phyloP scores from a whole-genome alignment of 108 stramenopile species.

The Licmophora abbreviata region DNA sequence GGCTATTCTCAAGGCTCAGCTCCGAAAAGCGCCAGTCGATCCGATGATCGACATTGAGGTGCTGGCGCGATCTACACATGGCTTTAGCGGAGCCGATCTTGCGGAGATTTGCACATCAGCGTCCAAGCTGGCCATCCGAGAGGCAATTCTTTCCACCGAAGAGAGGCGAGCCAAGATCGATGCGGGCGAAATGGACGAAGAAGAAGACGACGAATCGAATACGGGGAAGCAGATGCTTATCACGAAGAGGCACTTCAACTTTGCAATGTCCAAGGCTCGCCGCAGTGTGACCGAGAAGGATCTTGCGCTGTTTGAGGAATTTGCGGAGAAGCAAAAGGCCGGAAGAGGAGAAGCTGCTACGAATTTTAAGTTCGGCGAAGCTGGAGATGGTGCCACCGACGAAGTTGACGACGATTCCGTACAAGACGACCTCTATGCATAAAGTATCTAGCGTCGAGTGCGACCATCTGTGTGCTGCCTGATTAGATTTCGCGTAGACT shows the following conservation, averaged over 20 bases:
- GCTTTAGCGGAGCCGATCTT: slow-evolving; percentile 95
- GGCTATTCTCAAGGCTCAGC: slow-evolving; percentile 92
- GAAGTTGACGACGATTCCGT: slow-evolving; percentile 26
- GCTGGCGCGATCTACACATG: slow-evolving; percentile 78
- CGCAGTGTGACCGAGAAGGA: slow-evolving; percentile 88
- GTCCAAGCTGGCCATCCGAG: slow-evolving; percentile 90
- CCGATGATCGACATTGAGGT: slow-evolving; percentile 78
- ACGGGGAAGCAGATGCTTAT: slow-evolving; percentile 47
- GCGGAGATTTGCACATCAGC: slow-evolving; percentile 92
- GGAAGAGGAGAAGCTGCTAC: slow-evolving; percentile 77
- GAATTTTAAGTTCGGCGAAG: slow-evolving; percentile 81
- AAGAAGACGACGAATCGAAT: slow-evolving; percentile 28
- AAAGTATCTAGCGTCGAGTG: too few species aligned
- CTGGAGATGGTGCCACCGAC: slow-evolving; percentile 7
- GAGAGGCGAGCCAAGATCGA: slow-evolving; percentile 39
- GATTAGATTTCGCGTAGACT: too few species aligned
- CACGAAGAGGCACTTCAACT: slow-evolving; percentile 87
- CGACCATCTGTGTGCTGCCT: too few species aligned
- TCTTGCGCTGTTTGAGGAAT: slow-evolving; percentile 88
- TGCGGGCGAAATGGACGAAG: slow-evolving; percentile 36
- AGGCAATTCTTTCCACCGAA: slow-evolving; percentile 78
- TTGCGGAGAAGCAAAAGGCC: slow-evolving; percentile 83
- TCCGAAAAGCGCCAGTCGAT: slow-evolving; percentile 88
- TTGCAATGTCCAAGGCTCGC: slow-evolving; percentile 86
- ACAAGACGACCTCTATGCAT: slow-evolving; percentile 42